Base-by-base conservation (phyloP, 768 basidiomycete species). In the Leccinum fibrillosum region DNA sequence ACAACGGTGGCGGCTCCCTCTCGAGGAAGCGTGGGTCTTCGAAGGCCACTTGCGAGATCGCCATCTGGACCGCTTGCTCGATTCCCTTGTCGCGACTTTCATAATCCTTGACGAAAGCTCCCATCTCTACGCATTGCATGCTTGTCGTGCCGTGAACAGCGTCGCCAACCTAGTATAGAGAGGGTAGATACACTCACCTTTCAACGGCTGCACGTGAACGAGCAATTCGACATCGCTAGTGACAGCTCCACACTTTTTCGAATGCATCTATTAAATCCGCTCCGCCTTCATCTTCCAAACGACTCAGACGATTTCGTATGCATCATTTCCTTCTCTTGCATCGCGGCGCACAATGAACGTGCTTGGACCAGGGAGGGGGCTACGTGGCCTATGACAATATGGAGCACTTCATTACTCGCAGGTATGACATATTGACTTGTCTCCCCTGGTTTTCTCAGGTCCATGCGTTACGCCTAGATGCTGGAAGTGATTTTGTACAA, bases 61-160 rank as follows among this genome's bases (percentile, higher is more conserved):
- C 83, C 79, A 97, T 85, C 74, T 99, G 97, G 3, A 92, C 81
- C 3, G 94, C 92, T 56, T 89, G 87, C 60, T 94, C 92, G 15
- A 81, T 78, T 72, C 95, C 93, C 65, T 90, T 93, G 17, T 93
- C 86, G 0, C 76, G 70, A 0, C 77, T 86, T 64, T 97, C 94
- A 67, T 96, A 98, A 64, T 96, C 93, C 65, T 90, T 93, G 55
- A 97, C 85, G 59, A 98, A 82, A 4, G 96, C 91, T 8, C 97
- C 97, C 5, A 82, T 82, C 60, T 97, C 94, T 32, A 94, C 71
- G 11, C 92, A 86, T 69, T 89, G 94, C 66, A 99, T 74, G 17
- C 96, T 94, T 94, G 59, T 37, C 35, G 28, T 55, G 6, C 49
- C 13, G 11, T 68, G 44, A 44, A 34, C 6, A 21, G 10, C 19